Percentiles rank a stretch among this genome's conserved stretches.
These are phyloP conservation scores for Sicyos baderoa DNA, from an alignment of 306 rosid genomes.

Conservation along the genomic window DNA sequence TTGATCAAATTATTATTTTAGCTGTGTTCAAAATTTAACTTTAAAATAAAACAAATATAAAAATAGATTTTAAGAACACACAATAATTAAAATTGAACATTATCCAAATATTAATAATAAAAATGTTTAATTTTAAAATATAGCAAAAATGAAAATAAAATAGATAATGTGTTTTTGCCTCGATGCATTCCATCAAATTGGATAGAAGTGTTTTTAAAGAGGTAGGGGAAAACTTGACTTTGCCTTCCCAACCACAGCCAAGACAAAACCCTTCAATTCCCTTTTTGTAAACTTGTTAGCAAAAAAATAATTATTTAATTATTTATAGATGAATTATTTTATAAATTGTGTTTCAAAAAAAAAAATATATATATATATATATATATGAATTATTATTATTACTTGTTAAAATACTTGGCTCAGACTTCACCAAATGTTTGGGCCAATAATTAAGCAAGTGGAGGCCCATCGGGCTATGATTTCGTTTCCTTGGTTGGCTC, in stretches of 20 bases:
- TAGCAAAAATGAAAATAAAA: too few relatives aligned
- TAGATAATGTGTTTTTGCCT: neutral
- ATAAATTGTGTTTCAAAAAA: too few relatives aligned
- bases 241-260: conserved; percentile 66
- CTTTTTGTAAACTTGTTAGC: neutral
- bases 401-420: neutral
- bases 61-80: too few relatives aligned
- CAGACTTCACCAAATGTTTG: neutral
- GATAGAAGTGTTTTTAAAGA: neutral
- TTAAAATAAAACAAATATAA: too few relatives aligned
- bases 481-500: neutral
- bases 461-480: neutral
- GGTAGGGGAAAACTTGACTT: conserved; percentile 24
- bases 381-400: too few relatives aligned
- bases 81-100: too few relatives aligned
- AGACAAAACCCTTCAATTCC: conserved; percentile 39
- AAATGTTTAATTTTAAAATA: too few relatives aligned
- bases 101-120: too few relatives aligned
- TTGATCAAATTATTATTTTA: too few relatives aligned
- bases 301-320: neutral
- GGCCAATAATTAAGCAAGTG: neutral
- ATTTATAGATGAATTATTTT: too few relatives aligned
- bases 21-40: too few relatives aligned
- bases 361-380: too few relatives aligned
- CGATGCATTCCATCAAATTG: neutral